Evolutionary conservation across 495 filamentous ascomycete genomes (phyloP).

Genomic region (Friedmanniomyces endolithicus): DNA sequence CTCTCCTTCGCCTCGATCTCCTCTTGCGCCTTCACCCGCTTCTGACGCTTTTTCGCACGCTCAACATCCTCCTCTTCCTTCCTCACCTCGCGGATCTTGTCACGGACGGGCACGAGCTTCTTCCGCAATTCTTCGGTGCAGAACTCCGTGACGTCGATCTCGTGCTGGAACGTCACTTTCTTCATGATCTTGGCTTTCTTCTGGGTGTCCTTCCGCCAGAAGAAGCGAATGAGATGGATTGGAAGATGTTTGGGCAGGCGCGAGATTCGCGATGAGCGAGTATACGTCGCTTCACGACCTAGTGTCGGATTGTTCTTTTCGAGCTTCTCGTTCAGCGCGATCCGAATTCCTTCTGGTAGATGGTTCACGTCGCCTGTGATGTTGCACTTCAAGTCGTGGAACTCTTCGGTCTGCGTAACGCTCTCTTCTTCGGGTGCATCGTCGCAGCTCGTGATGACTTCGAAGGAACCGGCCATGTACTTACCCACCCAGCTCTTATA

Average conservation of each 20-base stretch:
- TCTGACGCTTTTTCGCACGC: constrained; percentile 75
- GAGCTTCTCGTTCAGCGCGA: constrained; percentile 72
- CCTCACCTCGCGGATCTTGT: constrained; percentile 87
- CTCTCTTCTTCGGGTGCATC: constrained; percentile 61
- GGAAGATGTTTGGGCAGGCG: constrained; percentile 89
- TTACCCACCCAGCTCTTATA: constrained; percentile 68
- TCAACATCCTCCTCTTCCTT: constrained; percentile 90
- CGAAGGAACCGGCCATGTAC: constrained; percentile 73
- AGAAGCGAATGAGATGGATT: constrained; percentile 96
- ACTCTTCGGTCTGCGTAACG: constrained; percentile 52
- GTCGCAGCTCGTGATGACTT: constrained; percentile 66
- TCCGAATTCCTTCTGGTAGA: constrained; percentile 70
- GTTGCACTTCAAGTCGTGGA: constrained; percentile 91
- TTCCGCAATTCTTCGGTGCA: constrained; percentile 81
- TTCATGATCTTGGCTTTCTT: constrained; percentile 99
- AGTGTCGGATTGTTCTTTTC: constrained; percentile 75
- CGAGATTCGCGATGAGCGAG: constrained; percentile 76
- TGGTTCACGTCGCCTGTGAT: constrained; percentile 79
- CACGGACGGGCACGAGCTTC: constrained; percentile 74
- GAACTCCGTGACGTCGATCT: constrained; percentile 88
- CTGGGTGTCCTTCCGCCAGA: constrained; percentile 84
- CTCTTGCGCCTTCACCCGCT: constrained; percentile 52
- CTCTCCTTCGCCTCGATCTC: constrained; percentile 32
- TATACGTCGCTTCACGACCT: constrained; percentile 70
- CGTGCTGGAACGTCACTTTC: constrained; percentile 88